Base-by-base conservation (phyloP, 2,329 filamentous ascomycete species). In the Colletotrichum lini region DNA sequence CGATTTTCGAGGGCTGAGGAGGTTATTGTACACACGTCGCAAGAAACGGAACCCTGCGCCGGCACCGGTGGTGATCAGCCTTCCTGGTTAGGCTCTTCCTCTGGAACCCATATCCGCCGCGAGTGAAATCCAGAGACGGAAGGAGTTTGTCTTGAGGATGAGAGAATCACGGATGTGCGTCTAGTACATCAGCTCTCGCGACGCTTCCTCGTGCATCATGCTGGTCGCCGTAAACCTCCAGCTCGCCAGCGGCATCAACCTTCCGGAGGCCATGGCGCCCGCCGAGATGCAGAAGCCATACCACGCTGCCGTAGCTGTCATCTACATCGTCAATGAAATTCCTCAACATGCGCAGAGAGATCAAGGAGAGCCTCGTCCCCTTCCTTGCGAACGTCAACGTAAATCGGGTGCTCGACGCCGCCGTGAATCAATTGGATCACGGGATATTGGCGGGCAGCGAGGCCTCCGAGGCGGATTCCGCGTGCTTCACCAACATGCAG, bases 341-440 rank as follows among this genome's bases (percentile, higher is more conserved):
- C 56, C 56, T 70, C 8, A 67, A 57, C 45, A 8, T 70, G 49
- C 57, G 64, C 1, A 70, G 67, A 6, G 68, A 70, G 21, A 44
- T 70, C 50, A 70, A 53, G n/a, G 68, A 70, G 64, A 70, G 67
- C 7, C 64, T 70, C 21, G 68, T 70, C 1, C 57, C 67, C 7
- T 38, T 70, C 10, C 68, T 70, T 7, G 15, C 68, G 1, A 7
- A 70, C 10, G 57, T 56, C 6, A 40, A 70, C n/a, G 50, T 40
- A 0, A 57, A 67, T 21, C 50, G 35, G 23, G 68, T 64, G 0
- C 35, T 67, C 10, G 64, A 71, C 3, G 45, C 35, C 7, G 44
- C 64, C 6, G 64, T 67, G 0, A 38, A 38, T 1, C 23, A 49
- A 3, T 38, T 70, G 23, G 42, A 67, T 15, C 44, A n/a, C 35